Evolutionary conservation across 208 protist species (phyloP), one percentile per base, ranked within the genome.

Genomic region (Endotrypanum monterogeii): DNA sequence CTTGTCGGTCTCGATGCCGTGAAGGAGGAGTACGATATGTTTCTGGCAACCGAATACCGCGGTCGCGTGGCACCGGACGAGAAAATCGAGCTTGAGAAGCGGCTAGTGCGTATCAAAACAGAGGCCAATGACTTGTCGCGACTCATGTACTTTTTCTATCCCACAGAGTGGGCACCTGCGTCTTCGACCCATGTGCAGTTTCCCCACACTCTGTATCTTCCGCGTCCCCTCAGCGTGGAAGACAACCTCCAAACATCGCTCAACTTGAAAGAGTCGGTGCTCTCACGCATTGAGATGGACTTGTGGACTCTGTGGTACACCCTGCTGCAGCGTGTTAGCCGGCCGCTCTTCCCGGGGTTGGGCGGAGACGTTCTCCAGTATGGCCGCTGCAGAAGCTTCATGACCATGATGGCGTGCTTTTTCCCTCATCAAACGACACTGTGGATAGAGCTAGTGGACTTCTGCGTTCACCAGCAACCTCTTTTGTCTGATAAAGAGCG

Each of bases 21-120:
- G 39, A 93, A 93, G 79, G 85, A 93, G 39, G 83, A 89, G 37
- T 97, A 91, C 72, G 90, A 95, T 48, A 69, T 73, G 18, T 95
- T 97, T 76, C 25, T 93, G n/a, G 76, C 76, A 2, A 56, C 77
- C 3, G 90, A 94, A 55, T 89, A 85, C 57, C 74, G 88, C 63
- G 87, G 84, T 3, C 80, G 86, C 32, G 67, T 91, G 25, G 80
- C 83, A 30, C 67, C 79, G 1, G 89, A 94, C 23, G 89, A 93
- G 69, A 83, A 86, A 73, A 74, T 71, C 12, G 82, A 87, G 46
- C 68, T 88, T 18, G 88, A 90, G 51, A 89, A 77, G 48, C 79
- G 78, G 12, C 82, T 83, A 28, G 71, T 51, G 54, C 79, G 88
- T 2, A 83, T 82, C 44, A 83, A 85, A 67, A 76, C 79, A 7